Conservation (phyloP, 768 basidiomycete genomes). For the Tylopilus plumbeoviolaceoides region DNA sequence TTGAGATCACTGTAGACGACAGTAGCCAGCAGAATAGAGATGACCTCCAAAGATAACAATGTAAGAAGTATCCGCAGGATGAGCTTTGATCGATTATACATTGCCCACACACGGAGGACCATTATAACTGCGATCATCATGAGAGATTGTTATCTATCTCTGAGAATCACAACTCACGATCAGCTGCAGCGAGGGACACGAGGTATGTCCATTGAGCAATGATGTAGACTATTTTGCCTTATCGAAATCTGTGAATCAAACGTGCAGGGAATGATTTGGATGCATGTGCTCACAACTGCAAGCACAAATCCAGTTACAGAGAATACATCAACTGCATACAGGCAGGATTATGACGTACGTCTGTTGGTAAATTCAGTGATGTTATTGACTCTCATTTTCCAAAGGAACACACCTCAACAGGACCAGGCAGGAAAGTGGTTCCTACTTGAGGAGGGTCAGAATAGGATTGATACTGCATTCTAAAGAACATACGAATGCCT, state of each 20-base stretch:
- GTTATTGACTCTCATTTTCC: no score
- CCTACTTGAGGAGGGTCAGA: neutral
- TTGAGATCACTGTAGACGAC: no score
- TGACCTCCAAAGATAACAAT: no score
- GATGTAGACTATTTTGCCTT: neutral
- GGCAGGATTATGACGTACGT: neutral
- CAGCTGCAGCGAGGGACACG: neutral
- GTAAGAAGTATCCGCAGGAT: no score
- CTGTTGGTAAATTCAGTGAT: neutral
- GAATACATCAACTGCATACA: no score
- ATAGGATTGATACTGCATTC: neutral
- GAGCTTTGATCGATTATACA: no score
- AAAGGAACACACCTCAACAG: neutral
- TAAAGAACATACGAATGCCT: neutral
- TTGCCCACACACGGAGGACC: no score
- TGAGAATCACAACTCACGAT: neutral
- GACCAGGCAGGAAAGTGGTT: neutral
- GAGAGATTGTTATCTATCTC: neutral
- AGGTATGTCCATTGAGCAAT: neutral
- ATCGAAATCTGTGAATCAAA: neutral
- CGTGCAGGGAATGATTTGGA: rapidly evolving
- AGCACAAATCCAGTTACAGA: neutral
- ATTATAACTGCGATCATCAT: neutral
- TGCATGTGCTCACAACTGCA: constrained; percentile 1
- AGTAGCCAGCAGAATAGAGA: no score